Base-by-base conservation (phyloP, 441 rosid genomes). In the Geranium incanum region DNA sequence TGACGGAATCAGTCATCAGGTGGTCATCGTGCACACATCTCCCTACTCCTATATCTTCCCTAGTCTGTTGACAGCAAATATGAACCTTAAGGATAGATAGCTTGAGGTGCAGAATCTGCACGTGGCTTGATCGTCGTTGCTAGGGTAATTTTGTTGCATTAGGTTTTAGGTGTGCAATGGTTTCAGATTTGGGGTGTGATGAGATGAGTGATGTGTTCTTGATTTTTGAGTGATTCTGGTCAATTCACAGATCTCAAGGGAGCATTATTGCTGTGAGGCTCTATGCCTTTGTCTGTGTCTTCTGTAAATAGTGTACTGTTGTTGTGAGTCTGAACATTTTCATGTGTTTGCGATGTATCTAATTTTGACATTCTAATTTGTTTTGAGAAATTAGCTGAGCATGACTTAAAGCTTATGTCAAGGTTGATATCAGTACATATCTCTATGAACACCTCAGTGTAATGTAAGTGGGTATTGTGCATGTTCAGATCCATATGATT, bases 1-100 rank as follows among this genome's bases (percentile, higher is more conserved):
- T 75, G 64, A 76, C 86, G 0, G 89, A 86, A 78, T 86, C 89
- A 15, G 88, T 88, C 18, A 85, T 88, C 76, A 86, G 93, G 0
- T 85, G 89, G 93, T 86, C 89, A 28, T 88, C 93, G 6, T 86
- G 90, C 78, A 82, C 88, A 0, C 74, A 84, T 74, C 82, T 85
- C 65, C 82, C 88, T 6, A 83, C 88, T 63, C 80, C 84, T 66
- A 84, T 82, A 74, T 82, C 89, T 23, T 86, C 89, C 48, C 82
- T 86, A 4, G 90, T 88, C 45, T 88, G 90, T 73, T 88, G 84
- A 84, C 50, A 15, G 39, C 12, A 11, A 28, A 28, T 9, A 0
- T 41, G 7, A 41, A 41, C 48, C 48, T 37, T 19, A 57, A 4
- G 13, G 41, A 68, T 70, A 71, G 41, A 68, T 70, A 71, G 62